Base-by-base conservation (phyloP, 371 early-diverging fungal genomes). In the Nematocida ausubeli region DNA sequence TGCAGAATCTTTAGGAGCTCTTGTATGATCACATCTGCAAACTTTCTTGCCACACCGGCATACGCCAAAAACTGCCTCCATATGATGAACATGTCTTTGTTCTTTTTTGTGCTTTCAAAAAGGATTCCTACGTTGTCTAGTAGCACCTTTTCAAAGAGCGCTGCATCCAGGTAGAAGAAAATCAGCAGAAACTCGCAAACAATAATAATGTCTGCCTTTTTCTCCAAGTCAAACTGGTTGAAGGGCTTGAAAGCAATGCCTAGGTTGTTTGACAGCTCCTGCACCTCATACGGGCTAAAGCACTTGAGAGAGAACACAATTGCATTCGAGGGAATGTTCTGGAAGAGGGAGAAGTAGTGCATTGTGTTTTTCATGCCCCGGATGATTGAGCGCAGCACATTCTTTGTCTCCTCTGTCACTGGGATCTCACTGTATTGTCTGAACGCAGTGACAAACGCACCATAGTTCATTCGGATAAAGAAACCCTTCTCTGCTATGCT, bases 341-440 rank as follows among this genome's bases (percentile, higher is more conserved):
- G 78, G 49, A 75, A 75, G 16, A 75, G 58, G 7, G 78, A 75
- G 47, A 75, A 75, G 56, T 75, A 75, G 66, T 75, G 78, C 78
- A 75, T 75, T 47, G 78, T 75, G 68, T 75, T 75, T 50, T 75
- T 75, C 78, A 75, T 75, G 24, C 78, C 78, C 39, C 78, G 65
- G 28, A 75, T 75, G 16, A 75, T 40, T 28, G 78, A 75, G 22
- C 78, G 34, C 30, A 75, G 60, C 40, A 75, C 78, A 39, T 67
- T 75, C 58, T 75, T 75, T 52, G 65, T 75, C n/a, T 75, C 78
- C 26, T 75, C 78, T 30, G 78, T 63, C 28, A 75, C 52, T 24
- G 28, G 12, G 9, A 75, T 35, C 55, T 51, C 12, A 19, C 49
- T 28, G 56, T 75, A 75, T 28, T 67, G 64, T 30, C 54, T 65